Conservation (phyloP, 2,329 filamentous ascomycete species). For the Dactylellina cionopaga region DNA sequence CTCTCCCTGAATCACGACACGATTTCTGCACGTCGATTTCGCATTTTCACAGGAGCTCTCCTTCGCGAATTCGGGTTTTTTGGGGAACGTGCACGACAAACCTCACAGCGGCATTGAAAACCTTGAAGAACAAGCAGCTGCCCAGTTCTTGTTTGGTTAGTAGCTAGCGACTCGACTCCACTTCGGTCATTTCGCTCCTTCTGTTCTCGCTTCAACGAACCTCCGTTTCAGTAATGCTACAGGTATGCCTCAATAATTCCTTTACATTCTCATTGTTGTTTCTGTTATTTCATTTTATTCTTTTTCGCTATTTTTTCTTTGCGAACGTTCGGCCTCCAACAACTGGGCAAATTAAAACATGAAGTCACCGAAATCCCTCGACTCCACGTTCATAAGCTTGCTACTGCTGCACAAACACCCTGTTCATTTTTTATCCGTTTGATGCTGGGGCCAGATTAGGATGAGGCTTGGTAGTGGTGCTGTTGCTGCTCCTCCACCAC, state of each 20-base stretch:
- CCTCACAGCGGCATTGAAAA: slow-evolving; percentile 27
- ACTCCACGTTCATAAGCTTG: slow-evolving; percentile 3
- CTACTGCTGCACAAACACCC: slow-evolving; percentile 20
- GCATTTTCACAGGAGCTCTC: slow-evolving; percentile 42
- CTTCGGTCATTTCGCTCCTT: slow-evolving; percentile 40
- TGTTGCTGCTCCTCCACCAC: slow-evolving; percentile 3
- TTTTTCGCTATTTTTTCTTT: background rate
- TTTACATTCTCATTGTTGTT: no score
- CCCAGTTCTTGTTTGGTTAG: slow-evolving; percentile 45
- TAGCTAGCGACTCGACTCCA: slow-evolving; percentile 45
- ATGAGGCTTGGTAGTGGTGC: slow-evolving; percentile 45
- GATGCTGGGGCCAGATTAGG: slow-evolving; percentile 33
- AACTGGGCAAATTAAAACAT: background rate
- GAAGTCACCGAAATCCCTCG: slow-evolving; percentile 14
- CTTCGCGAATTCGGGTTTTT: slow-evolving; percentile 37
- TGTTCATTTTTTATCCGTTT: slow-evolving; percentile 38
- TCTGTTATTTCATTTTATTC: background rate
- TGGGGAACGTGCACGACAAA: background rate
- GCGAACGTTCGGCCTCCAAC: background rate
- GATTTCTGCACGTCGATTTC: slow-evolving; percentile 16
- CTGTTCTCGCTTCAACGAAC: slow-evolving; percentile 47
- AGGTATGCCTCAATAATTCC: slow-evolving; percentile 42
- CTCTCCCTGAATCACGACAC: background rate
- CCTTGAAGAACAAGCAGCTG: slow-evolving; percentile 27
- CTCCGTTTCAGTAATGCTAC: slow-evolving; percentile 50